phyloP scores from a whole-genome alignment of 2,329 filamentous ascomycete species.

The Penicillium sp. region DNA sequence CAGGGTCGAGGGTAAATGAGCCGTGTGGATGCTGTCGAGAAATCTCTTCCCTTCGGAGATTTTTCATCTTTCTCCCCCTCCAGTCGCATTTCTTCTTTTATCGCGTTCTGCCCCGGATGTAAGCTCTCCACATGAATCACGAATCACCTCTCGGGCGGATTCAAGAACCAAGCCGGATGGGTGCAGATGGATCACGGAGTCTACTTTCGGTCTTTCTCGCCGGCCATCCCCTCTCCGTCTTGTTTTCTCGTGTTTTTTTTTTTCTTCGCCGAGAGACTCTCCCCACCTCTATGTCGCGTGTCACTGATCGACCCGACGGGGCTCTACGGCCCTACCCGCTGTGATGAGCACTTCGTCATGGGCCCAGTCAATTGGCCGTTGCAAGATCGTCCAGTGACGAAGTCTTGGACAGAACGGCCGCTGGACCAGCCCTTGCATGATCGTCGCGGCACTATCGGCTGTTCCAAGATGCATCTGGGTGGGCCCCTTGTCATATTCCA shows the following conservation, averaged over 20 bases:
- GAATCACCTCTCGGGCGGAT: not conserved
- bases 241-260: not conserved
- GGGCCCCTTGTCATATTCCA: conserved; percentile 18
- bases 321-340: not conserved
- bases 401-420: not conserved
- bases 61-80: not conserved
- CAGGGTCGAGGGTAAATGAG: not conserved
- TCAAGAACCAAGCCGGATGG: not conserved
- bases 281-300: not conserved
- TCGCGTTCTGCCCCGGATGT: not conserved
- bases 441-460: conserved; percentile 11
- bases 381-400: not conserved
- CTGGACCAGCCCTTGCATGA: conserved; percentile 19
- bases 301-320: not conserved
- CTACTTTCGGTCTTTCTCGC: not conserved
- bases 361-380: not conserved
- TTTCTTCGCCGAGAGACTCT: not conserved
- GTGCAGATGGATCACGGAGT: not conserved
- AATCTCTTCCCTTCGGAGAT: not conserved
- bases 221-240: not conserved
- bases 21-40: not conserved
- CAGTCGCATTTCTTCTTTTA: not conserved
- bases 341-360: not conserved
- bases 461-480: conserved; percentile 8
- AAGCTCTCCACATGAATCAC: not conserved